These are phyloP conservation scores for Scheffersomyces lignicola DNA, from an alignment of 1,139 yeast species.

Conservation along the genomic window DNA sequence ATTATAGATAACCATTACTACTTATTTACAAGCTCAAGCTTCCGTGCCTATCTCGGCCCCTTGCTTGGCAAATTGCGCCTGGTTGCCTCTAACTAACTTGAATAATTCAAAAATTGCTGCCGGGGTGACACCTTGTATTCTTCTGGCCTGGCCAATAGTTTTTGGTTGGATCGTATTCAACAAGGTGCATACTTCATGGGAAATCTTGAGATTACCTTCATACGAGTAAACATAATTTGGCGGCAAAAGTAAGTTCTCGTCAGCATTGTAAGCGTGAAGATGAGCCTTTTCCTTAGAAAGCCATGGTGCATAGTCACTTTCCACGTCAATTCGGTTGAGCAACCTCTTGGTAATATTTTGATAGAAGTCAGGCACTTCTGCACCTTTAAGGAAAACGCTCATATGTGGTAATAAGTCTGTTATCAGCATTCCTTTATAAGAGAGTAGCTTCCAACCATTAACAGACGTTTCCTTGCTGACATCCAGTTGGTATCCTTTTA, in stretches of 20 bases:
- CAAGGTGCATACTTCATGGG: constrained; percentile 71
- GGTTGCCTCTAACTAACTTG: constrained; percentile 38
- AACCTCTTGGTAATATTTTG: constrained; percentile 51
- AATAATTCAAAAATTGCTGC: constrained; percentile 73
- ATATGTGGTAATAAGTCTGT: constrained; percentile 34
- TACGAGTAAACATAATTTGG: constrained; percentile 57
- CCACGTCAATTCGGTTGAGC: constrained; percentile 65
- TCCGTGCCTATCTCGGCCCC: constrained; percentile 1
- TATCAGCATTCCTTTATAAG: constrained; percentile 37
- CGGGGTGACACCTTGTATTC: constrained; percentile 94
- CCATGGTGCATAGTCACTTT: constrained; percentile 83
- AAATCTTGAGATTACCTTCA: constrained; percentile 48
- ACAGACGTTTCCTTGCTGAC: constrained; percentile 31
- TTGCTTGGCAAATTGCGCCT: constrained; percentile 15
- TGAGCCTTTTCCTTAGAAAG: constrained; percentile 69
- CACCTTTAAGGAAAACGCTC: constrained; percentile 17
- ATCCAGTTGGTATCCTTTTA: constrained; percentile 49
- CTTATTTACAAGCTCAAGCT: constrained; percentile 6
- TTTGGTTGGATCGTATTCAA: constrained; percentile 78
- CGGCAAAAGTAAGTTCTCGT: constrained; percentile 74
- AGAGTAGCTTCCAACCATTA: constrained; percentile 47
- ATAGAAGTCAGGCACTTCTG: constrained; percentile 21
- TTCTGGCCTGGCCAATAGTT: constrained; percentile 91
- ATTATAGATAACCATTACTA: constrained; percentile 2
- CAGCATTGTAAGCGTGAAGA: constrained; percentile 77